A percentile compares a stretch with the other conserved stretches of the same genome.
phyloP scores from a whole-genome alignment of 2,329 filamentous ascomycete species.

The Grosmannia clavigera region DNA sequence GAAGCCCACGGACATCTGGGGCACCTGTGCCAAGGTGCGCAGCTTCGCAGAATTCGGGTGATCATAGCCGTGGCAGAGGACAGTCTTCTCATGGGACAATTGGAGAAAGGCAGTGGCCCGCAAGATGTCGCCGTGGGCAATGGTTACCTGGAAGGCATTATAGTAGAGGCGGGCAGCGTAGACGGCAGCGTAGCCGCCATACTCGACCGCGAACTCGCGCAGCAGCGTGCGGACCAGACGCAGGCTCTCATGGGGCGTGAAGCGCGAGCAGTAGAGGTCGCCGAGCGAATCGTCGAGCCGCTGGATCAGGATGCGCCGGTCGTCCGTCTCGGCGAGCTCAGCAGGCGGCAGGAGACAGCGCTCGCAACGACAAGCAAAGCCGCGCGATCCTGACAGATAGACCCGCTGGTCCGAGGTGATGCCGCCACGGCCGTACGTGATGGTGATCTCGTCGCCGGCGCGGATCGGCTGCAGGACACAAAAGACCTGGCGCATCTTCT shows the following conservation, averaged over 20 bases:
- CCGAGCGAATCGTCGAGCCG: neutral
- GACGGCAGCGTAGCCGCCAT: neutral
- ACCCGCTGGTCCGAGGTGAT: neutral
- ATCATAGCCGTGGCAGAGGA: neutral
- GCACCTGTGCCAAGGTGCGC: too few species aligned
- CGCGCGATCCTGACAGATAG: neutral
- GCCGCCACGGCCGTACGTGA: neutral
- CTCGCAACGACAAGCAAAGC: neutral
- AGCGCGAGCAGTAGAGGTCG: neutral
- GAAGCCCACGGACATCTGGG: too few species aligned
- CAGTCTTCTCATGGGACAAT: neutral
- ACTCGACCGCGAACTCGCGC: neutral
- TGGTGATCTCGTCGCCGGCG: neutral
- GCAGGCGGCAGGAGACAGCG: neutral
- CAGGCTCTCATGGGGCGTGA: neutral
- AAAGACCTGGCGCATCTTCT: neutral
- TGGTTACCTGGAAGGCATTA: neutral
- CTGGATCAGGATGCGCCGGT: neutral
- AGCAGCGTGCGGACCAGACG: neutral
- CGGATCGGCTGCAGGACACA: neutral
- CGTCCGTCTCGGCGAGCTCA: neutral
- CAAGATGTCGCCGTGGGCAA: neutral
- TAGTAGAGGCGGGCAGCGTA: neutral
- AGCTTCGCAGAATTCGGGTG: neutral
- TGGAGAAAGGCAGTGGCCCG: neutral